Conservation (phyloP, 192 early-diverging fungal species). For the Coemansia sp. region DNA sequence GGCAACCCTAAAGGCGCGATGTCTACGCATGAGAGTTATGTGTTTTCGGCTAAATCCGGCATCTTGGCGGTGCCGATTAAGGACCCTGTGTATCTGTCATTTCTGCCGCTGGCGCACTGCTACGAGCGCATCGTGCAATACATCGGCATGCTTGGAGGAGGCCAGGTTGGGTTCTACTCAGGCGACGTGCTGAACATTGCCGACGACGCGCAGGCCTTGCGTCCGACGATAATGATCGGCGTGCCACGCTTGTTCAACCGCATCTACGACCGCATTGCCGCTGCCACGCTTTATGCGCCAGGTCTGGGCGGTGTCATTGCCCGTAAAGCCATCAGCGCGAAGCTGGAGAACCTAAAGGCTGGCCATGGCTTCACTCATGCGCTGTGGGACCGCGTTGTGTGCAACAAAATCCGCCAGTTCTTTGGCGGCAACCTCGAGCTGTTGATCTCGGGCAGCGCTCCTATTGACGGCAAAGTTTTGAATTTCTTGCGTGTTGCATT, state of each 20-base stretch:
- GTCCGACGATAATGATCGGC: slow-evolving; percentile 80
- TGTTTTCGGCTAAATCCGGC: slow-evolving; percentile 49
- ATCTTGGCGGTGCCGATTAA: not conserved
- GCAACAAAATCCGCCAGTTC: slow-evolving; percentile 74
- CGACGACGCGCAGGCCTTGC: slow-evolving; percentile 79
- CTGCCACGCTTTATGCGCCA: slow-evolving; percentile 59
- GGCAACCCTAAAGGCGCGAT: slow-evolving; percentile 78
- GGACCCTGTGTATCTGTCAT: slow-evolving; percentile 60
- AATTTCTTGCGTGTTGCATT: slow-evolving; percentile 68
- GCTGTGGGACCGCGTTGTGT: slow-evolving; percentile 85
- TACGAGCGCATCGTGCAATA: slow-evolving; percentile 71
- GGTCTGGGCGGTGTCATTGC: slow-evolving; percentile 65
- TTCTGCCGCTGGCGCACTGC: slow-evolving; percentile 89
- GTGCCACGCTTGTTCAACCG: slow-evolving; percentile 93
- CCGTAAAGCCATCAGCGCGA: slow-evolving; percentile 59
- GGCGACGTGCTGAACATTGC: slow-evolving; percentile 65
- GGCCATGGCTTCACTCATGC: slow-evolving; percentile 62
- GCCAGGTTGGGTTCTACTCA: slow-evolving; percentile 71
- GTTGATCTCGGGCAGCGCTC: slow-evolving; percentile 68
- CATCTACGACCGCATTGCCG: slow-evolving; percentile 80
- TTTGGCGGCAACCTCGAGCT: slow-evolving; percentile 74
- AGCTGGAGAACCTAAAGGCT: slow-evolving; percentile 58
- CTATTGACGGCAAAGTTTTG: slow-evolving; percentile 65
- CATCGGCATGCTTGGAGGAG: slow-evolving; percentile 59
- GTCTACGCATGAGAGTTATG: slow-evolving; percentile 73